Conservation (phyloP, 2,329 filamentous ascomycete species). For the Leptographium galeiforme region DNA sequence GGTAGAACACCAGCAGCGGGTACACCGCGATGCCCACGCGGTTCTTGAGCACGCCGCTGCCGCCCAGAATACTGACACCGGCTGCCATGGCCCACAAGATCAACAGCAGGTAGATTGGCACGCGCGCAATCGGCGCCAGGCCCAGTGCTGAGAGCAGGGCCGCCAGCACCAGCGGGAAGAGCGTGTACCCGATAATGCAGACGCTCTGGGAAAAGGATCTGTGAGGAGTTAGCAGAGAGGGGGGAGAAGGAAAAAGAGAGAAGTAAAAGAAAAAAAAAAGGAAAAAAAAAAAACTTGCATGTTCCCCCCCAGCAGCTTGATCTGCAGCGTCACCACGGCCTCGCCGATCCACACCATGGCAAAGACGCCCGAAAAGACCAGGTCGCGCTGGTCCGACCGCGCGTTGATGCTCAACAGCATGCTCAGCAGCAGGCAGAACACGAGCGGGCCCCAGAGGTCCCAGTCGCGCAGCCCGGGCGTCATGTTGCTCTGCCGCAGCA, state of each 20-base stretch:
- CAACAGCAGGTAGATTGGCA: slow-evolving; percentile 81
- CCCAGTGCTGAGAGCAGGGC: slow-evolving; percentile 74
- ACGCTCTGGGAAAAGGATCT: slow-evolving; percentile 97
- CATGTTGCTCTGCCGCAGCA: slow-evolving; percentile 56
- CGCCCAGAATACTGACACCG: slow-evolving; percentile 88
- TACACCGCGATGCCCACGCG: slow-evolving; percentile 88
- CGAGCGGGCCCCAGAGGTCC: slow-evolving; percentile 94
- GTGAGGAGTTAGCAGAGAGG: slow-evolving; percentile 4
- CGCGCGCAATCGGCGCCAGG: slow-evolving; percentile 65
- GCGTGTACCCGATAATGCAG: slow-evolving; percentile 95
- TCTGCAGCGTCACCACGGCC: slow-evolving; percentile 93
- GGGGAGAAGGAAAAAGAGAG: not conserved
- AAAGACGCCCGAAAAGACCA: slow-evolving; percentile 93
- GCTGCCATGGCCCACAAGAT: slow-evolving; percentile 89
- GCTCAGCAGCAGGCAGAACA: slow-evolving; percentile 84
- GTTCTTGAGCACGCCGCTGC: slow-evolving; percentile 91
- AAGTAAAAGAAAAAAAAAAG: not conserved
- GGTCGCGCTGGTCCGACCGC: slow-evolving; percentile 63
- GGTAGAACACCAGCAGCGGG: slow-evolving; percentile 88
- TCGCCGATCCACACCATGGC: slow-evolving; percentile 95
- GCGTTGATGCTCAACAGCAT: slow-evolving; percentile 78
- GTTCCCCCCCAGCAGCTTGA: slow-evolving; percentile 88
- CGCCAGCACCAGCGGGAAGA: slow-evolving; percentile 92
- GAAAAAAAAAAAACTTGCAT: slow-evolving; percentile 55
- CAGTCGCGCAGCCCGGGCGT: slow-evolving; percentile 85